Evolutionary conservation across 495 filamentous ascomycete species (phyloP).

Genomic region (Aspergillus taichungensis): DNA sequence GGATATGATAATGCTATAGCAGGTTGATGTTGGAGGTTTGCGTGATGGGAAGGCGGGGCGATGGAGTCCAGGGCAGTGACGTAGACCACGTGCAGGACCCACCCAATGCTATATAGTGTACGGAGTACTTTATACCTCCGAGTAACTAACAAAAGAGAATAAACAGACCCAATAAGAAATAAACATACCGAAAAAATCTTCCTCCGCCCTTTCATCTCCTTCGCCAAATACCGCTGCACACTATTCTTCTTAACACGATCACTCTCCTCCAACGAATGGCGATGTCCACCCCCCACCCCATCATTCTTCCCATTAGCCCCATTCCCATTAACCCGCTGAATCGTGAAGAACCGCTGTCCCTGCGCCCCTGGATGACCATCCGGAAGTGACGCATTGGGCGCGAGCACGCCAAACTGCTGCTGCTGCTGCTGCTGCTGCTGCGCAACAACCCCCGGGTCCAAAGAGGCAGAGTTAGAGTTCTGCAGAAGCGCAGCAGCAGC

Average conservation of each 20-base stretch:
- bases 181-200: constrained; percentile 49
- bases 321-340: constrained; percentile 71
- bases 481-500: neutral
- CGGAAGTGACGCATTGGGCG: constrained; percentile 26
- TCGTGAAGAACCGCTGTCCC: constrained; percentile 57
- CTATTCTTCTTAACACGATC: constrained; percentile 83
- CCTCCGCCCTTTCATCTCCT: constrained; percentile 59
- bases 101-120: neutral
- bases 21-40: neutral
- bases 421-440: constrained; percentile 18
- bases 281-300: constrained; percentile 57
- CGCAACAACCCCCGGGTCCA: neutral
- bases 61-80: constrained; percentile 8
- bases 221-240: constrained; percentile 57
- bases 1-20: too few relatives aligned
- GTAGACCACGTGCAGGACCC: constrained; percentile 1
- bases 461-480: neutral
- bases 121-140: too few relatives aligned
- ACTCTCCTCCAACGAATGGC: constrained; percentile 68
- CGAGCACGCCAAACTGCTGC: constrained; percentile 36
- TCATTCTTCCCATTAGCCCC: constrained; percentile 64
- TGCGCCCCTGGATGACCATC: constrained; percentile 34
- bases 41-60: neutral
- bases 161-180: constrained; percentile 5
- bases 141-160: neutral